These are phyloP conservation scores for Silene vulgaris DNA, from an alignment of 179 eudicot species.

Conservation along the genomic window DNA sequence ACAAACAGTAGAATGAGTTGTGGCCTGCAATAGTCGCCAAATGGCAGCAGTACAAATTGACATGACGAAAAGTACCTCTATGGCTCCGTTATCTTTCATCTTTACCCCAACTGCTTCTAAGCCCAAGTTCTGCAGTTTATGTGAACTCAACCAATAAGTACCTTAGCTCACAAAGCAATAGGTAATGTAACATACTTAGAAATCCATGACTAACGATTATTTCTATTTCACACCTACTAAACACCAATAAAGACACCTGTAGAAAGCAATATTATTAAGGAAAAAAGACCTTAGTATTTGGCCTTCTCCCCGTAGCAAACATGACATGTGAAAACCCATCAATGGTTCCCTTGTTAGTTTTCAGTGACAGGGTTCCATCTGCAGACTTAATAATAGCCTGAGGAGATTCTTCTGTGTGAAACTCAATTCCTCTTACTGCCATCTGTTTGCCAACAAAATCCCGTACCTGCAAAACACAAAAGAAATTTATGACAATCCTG, in stretches of 20 bases:
- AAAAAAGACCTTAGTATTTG: conserved; percentile 72
- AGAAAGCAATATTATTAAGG: not conserved
- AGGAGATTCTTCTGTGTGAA: conserved; percentile 84
- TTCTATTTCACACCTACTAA: conserved; percentile 3
- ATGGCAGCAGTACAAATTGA: not conserved
- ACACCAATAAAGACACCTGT: not conserved
- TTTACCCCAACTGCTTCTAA: conserved; percentile 78
- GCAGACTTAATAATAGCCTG: conserved; percentile 66
- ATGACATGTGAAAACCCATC: conserved; percentile 92
- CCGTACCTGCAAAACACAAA: conserved; percentile 52
- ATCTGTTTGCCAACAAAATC: conserved; percentile 90
- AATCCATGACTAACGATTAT: not conserved
- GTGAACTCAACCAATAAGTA: conserved; percentile 16
- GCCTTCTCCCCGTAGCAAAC: conserved; percentile 96
- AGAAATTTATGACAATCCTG: conserved; percentile 1
- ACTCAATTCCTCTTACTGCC: conserved; percentile 80
- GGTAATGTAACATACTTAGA: not conserved
- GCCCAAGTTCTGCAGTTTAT: conserved; percentile 66
- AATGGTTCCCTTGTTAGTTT: conserved; percentile 74
- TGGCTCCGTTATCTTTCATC: conserved; percentile 73
- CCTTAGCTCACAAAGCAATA: conserved; percentile 8
- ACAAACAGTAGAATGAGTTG: conserved; percentile 23
- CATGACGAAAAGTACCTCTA: conserved; percentile 48
- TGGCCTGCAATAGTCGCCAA: conserved; percentile 8
- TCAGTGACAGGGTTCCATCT: conserved; percentile 75